phyloP scores from a whole-genome alignment of 2,329 filamentous ascomycete genomes.

The Huntiella abstrusa region DNA sequence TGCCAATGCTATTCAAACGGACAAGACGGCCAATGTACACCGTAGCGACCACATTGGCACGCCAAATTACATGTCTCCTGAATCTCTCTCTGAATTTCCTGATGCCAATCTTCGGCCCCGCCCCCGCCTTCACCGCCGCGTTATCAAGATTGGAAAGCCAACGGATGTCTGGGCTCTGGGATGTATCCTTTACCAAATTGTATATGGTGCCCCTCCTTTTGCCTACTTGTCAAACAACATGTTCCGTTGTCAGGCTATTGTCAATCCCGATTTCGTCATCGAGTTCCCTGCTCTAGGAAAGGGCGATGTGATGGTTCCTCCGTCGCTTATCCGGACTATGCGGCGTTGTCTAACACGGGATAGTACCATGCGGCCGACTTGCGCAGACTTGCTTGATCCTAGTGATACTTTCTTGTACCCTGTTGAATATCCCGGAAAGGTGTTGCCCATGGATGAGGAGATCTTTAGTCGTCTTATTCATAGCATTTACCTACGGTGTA shows the following conservation, averaged over 20 bases:
- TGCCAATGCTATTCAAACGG: conserved; percentile 86
- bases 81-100: conserved; percentile 64
- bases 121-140: conserved; percentile 32
- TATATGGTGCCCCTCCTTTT: conserved; percentile 91
- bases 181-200: conserved; percentile 95
- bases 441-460: conserved; percentile 43
- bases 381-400: conserved; percentile 38
- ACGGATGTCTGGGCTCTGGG: conserved; percentile 92
- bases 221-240: conserved; percentile 79
- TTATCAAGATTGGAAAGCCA: conserved; percentile 91
- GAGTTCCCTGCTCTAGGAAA: conserved; percentile 52
- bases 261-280: conserved; percentile 56
- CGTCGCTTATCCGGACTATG: conserved; percentile 40
- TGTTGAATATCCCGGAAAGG: conserved; percentile 32
- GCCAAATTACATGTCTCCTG: conserved; percentile 96
- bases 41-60: conserved; percentile 90
- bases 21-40: conserved; percentile 93
- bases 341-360: conserved; percentile 44
- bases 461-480: conserved; percentile 42
- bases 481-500: conserved; percentile 40
- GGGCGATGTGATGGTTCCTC: conserved; percentile 42
- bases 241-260: conserved; percentile 70
- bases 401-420: conserved; percentile 47
- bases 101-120: conserved; percentile 41
- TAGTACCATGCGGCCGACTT: conserved; percentile 42